Conservation (phyloP, 805 yeast species). For the Geotrichum ghanense region DNA sequence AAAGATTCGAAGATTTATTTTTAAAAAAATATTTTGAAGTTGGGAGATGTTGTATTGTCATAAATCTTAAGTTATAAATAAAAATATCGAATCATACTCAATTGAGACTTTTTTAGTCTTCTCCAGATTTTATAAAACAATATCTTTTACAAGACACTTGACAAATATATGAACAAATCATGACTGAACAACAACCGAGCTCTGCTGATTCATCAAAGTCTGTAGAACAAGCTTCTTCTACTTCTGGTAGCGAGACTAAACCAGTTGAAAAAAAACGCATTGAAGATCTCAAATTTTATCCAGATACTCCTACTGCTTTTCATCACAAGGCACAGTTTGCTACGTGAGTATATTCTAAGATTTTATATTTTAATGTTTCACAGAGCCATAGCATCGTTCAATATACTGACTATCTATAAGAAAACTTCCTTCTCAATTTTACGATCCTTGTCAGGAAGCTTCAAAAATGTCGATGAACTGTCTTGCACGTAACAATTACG, state of each 20-base stretch:
- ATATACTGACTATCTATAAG: conserved; percentile 7
- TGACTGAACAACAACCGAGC: conserved; percentile 1
- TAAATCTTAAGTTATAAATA: too few relatives aligned
- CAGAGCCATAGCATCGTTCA: conserved; percentile 9
- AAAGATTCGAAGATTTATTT: too few relatives aligned
- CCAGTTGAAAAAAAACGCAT: conserved; percentile 31
- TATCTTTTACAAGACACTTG: not conserved
- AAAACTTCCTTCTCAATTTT: conserved; percentile 73
- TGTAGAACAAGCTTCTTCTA: too few relatives aligned
- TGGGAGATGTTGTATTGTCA: too few relatives aligned
- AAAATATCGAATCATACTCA: not conserved
- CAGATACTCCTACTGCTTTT: conserved; percentile 74
- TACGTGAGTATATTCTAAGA: conserved; percentile 18
- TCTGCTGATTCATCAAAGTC: too few relatives aligned
- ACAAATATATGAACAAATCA: not conserved
- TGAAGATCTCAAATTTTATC: conserved; percentile 56
- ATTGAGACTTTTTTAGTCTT: not conserved
- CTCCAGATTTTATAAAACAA: not conserved
- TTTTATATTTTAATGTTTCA: too few relatives aligned
- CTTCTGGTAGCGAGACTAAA: conserved; percentile 2
- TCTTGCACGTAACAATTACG: conserved; percentile 65
- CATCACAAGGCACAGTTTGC: conserved; percentile 59
- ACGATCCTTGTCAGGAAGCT: conserved; percentile 88
- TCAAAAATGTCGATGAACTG: conserved; percentile 81
- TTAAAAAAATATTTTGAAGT: too few relatives aligned